These are phyloP conservation scores for Piper longum DNA, from an alignment of 164 flowering plant species.

Conservation along the genomic window DNA sequence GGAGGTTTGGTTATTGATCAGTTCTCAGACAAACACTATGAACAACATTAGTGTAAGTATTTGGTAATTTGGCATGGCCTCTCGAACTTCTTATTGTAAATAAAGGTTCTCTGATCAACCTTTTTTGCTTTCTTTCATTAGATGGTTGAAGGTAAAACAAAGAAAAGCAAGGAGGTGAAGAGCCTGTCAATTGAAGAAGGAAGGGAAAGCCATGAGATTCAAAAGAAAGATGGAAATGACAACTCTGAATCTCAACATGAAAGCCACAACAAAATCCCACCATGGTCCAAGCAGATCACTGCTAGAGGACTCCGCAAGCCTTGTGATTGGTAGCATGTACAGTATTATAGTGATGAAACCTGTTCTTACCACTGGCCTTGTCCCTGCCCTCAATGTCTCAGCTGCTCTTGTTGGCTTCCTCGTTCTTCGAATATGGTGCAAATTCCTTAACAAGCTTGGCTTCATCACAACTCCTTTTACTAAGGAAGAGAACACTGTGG, in stretches of 20 bases:
- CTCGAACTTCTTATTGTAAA: background rate
- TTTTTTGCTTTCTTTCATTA: no score
- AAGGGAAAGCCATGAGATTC: conserved; percentile 18
- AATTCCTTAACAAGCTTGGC: conserved; percentile 43
- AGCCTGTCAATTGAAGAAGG: conserved; percentile 9
- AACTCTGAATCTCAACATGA: conserved; percentile 5
- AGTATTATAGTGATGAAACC: conserved; percentile 81
- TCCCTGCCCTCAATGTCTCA: conserved; percentile 76
- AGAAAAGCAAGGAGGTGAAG: background rate
- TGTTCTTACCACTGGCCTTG: conserved; percentile 72
- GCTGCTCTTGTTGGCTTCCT: conserved; percentile 87
- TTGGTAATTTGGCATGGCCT: background rate
- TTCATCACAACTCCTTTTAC: conserved; percentile 54
- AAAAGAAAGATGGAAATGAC: conserved; percentile 17
- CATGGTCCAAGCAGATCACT: conserved; percentile 80
- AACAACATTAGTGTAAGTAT: background rate
- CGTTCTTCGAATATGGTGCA: conserved; percentile 57
- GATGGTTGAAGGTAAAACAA: background rate
- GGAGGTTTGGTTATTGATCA: background rate
- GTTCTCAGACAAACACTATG: background rate
- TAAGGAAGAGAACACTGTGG: conserved; percentile 80
- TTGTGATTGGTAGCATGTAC: conserved; percentile 51
- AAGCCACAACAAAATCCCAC: conserved; percentile 18
- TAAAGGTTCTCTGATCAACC: background rate
- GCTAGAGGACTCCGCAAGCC: conserved; percentile 58